A percentile compares a stretch with the other conserved stretches of the same genome.
phyloP scores from a whole-genome alignment of 2,329 filamentous ascomycete species.

The Pseudocercospora cruenta region DNA sequence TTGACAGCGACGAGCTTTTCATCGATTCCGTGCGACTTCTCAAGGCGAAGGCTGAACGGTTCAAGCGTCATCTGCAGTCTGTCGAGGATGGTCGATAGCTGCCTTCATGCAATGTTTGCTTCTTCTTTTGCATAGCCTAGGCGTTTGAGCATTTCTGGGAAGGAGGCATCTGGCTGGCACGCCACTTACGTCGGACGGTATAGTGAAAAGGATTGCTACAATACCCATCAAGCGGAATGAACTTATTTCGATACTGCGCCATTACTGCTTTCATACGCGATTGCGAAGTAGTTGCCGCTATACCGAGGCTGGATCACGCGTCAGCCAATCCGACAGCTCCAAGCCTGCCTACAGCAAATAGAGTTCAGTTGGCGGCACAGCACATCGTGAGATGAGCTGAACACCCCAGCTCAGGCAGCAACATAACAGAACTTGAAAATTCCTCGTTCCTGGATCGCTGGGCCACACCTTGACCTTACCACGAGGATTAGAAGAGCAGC shows the following conservation, averaged over 20 bases:
- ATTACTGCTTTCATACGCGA: constrained; percentile 2
- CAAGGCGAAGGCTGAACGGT: constrained; percentile 78
- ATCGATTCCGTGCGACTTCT: constrained; percentile 83
- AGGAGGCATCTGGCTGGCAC: neutral
- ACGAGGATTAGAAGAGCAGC: neutral
- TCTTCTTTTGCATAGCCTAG: constrained; percentile 15
- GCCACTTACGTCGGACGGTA: constrained; percentile 3
- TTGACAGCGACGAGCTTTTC: constrained; percentile 91
- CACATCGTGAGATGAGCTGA: constrained; percentile 4
- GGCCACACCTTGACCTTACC: neutral
- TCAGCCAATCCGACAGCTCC: neutral
- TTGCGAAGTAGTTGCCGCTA: constrained; percentile 2
- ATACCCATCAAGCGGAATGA: constrained; percentile 1
- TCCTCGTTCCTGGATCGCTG: neutral
- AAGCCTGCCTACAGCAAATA: neutral
- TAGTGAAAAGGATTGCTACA: constrained; percentile 1
- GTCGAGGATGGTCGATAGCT: constrained; percentile 38
- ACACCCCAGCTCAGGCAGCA: constrained; percentile 1
- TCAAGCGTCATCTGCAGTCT: constrained; percentile 69
- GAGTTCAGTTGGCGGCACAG: neutral
- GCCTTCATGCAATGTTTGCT: neutral
- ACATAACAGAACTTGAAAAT: neutral
- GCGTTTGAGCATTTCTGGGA: constrained; percentile 9
- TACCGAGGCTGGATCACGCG: neutral
- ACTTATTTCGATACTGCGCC: neutral